Evolutionary conservation across 2,329 filamentous ascomycete species (phyloP), one percentile per base, ranked within the genome.

Genomic region (Eutypa lata): DNA sequence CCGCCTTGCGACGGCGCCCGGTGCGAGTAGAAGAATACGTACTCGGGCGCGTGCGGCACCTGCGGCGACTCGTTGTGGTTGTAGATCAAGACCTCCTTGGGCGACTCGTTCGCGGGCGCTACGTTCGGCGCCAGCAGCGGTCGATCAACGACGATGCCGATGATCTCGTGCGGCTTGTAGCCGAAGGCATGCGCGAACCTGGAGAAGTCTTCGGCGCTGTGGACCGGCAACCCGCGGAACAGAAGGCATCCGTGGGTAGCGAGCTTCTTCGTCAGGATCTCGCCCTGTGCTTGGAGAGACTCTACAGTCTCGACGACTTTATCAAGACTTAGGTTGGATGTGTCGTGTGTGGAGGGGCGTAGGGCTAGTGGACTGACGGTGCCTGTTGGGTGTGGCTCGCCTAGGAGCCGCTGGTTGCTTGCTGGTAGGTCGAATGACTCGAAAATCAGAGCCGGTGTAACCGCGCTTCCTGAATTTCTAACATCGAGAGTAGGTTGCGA

Each of bases 1-100:
- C 57, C 75, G 13, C 35, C 35, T 6, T 71, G 70, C 1, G 71
- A 69, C 19, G 74, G 71, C 0, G 66, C 73, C 6, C 61, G 64
- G 52, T 78, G 71, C 1, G 67, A 62, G 46, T 78, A 78, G 65
- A 79, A 78, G 59, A 79, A 77, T 47, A 79, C 73, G 53, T 79
- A 79, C 54, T 75, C 76, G 1, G 77, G 76, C 0, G 76, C 74
- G 53, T 79, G 77, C 1, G 77, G 77, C 0, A 78, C 76, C 55
- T 78, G 76, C 0, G 74, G 73, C 0, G 74, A 78, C 56, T 80
- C 77, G 54, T 79, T 80, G 62, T 79, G 77, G 57, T 71, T 78
- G 59, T 77, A 78, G 40, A 79, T 77, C 7, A 73, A 64, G 1
- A 76, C 73, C 47, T 76, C 70, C 56, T 76, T 76, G 1, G 76